Percentiles rank a stretch among this genome's conserved stretches.
Conservation (phyloP, 768 basidiomycete genomes). For the Suillus clintonianus region DNA sequence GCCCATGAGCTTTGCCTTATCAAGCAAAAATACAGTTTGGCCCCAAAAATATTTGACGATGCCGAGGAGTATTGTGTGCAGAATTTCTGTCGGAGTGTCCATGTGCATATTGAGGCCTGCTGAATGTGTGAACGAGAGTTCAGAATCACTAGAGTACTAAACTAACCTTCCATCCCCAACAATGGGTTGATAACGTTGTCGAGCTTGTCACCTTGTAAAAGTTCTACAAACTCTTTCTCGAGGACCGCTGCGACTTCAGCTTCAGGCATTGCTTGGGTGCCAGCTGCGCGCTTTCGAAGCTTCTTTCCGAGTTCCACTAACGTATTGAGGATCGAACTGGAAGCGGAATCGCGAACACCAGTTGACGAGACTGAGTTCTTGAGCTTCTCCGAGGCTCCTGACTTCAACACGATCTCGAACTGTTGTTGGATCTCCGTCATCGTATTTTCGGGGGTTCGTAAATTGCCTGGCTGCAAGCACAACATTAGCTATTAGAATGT, state of each 20-base stretch:
- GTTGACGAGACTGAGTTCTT: background rate
- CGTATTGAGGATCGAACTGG: background rate
- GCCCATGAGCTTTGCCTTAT: slow-evolving; percentile 17
- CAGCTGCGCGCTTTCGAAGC: background rate
- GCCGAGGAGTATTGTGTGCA: slow-evolving; percentile 33
- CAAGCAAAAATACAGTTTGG: slow-evolving; percentile 13
- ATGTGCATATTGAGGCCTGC: slow-evolving; percentile 31
- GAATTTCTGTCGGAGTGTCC: slow-evolving; percentile 27
- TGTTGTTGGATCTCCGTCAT: slow-evolving; percentile 11
- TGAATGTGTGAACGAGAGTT: background rate
- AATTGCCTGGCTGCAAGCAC: no score
- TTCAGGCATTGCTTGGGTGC: background rate
- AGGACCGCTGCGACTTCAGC: background rate
- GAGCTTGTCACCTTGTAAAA: background rate
- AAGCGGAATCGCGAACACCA: background rate
- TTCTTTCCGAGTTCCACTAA: slow-evolving; percentile 7
- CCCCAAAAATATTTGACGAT: slow-evolving; percentile 33
- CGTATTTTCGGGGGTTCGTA: no score
- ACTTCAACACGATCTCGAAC: background rate
- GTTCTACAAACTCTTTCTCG: background rate
- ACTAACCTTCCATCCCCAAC: background rate
- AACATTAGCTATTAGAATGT: no score
- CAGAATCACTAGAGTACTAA: no score
- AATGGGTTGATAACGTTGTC: slow-evolving; percentile 2
- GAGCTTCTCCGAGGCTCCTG: slow-evolving; percentile 2